Evolutionary conservation across 768 basidiomycete species (phyloP), one percentile per base, ranked within the genome.

Genomic region (Kwoniella sp.): DNA sequence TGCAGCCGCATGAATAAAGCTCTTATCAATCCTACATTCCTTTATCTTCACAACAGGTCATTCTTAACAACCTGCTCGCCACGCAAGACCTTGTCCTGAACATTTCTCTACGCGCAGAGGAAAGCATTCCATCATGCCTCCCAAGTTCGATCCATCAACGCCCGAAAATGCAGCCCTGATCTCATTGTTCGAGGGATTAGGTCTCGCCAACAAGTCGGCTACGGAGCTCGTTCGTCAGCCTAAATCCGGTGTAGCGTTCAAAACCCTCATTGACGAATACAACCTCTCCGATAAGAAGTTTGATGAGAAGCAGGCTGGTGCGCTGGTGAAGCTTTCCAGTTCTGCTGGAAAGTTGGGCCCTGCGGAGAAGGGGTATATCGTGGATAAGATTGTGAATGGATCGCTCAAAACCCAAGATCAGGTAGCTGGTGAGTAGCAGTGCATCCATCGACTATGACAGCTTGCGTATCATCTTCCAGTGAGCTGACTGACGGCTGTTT

Each of bases 331-430:
- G 33, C 82, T 93, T 10, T 85, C 89, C 7, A 82, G 86, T 21
- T 81, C 88, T 15, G 81, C 83, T 25, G 73, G 67, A 1, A 94
- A 91, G 81, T 72, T 92, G 40, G 84, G 81, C 4, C 81, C 83
- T 30, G 81, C 80, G n/a, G 86, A 86, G 76, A 84, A 85, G 64
- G 83, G 81, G 49, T 91, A 87, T 79, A 81, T 88, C 19, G 83
- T 91, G 37, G 78, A 82, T n/a, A 86, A 84, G 65, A 87, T 98
- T 70, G 77, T 87, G n/a, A 85, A 87, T 59, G 88, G 85, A 22
- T 85, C 85, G 67, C 79, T 98, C 62, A 90, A 88, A 80, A 86
- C 85, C 33, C 84, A 86, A 2, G 95, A 97, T 78, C 94, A 97
- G 83, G 86, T 96, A 25, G 83, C 85, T 57, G 94, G 94, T 92